phyloP scores from a whole-genome alignment of 345 rosid genomes.

The Nephelium lappaceum region DNA sequence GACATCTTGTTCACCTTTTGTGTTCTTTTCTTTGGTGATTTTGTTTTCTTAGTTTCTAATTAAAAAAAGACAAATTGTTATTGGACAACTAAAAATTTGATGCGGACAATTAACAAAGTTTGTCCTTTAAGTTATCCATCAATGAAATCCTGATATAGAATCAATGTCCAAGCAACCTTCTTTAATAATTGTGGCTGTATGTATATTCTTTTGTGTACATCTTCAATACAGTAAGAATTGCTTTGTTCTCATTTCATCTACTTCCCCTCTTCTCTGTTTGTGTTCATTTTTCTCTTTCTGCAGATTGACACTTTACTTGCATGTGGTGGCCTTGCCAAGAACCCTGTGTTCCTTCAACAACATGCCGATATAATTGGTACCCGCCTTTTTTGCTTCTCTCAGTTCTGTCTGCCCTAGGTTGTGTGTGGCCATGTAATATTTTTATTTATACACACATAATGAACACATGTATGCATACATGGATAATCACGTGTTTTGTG shows the following conservation, averaged over 20 bases:
- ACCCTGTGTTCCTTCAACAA: conserved; percentile 74
- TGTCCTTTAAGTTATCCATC: not conserved
- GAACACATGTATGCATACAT: not conserved
- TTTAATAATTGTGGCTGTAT: not conserved
- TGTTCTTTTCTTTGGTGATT: not conserved
- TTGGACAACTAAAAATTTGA: not conserved
- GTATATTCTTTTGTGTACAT: not conserved
- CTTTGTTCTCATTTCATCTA: not conserved
- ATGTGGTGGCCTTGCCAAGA: conserved; percentile 89
- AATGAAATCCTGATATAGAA: not conserved
- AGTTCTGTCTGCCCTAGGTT: conserved; percentile 3
- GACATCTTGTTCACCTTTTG: not conserved
- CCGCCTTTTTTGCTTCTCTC: conserved; percentile 11
- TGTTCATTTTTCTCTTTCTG: conserved; percentile 27
- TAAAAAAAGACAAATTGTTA: not conserved
- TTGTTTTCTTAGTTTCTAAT: not conserved
- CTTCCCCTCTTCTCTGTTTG: not conserved
- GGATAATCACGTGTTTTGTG: not conserved
- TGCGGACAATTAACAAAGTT: not conserved
- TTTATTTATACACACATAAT: not conserved
- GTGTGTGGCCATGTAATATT: not conserved
- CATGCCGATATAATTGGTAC: conserved; percentile 86
- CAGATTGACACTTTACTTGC: conserved; percentile 87
- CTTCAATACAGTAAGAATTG: not conserved
- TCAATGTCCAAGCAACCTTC: not conserved